Evolutionary conservation across 768 basidiomycete species (phyloP), one percentile per base, ranked within the genome.

Genomic region (Galerina marginata): DNA sequence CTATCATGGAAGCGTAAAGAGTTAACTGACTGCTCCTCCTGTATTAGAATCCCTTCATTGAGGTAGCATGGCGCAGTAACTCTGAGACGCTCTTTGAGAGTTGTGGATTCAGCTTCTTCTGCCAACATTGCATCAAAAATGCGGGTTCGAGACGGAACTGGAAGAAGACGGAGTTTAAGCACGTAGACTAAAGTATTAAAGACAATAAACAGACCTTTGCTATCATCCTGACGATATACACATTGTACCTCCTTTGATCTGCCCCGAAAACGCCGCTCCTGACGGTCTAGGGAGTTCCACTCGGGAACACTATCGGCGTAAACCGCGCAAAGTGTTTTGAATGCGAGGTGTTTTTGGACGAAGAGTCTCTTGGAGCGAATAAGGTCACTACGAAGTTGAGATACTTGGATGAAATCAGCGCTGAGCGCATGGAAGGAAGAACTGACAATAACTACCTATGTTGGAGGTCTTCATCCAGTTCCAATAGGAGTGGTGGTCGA

Each of bases 401-500:
- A 36, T 37, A 6, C 3, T 4, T 10, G 26, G 12, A 39, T 20
- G 9, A n/a, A 42, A 40, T 26, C 16, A 9, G 10, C 43, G 20
- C 15, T 16, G 26, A 37, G 47, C 51, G 33, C 16, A 9, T 12
- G 36, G 33, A 47, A 37, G n/a, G n/a, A 44, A 49, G 33, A 11
- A 65, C 54, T 2, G 38, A 29, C 29, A 29, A 29, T 29, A 29
- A 29, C 29, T 29, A 65, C 62, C 42, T 15, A 69, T 45, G 23
- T 65, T 67, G 1, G 56, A 23, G 0, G 52, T 63, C 37, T 72
- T 72, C 53, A 63, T 66, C 58, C 58, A 71, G 45, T 72, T 72
- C 72, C 71, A 73, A 45, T 71, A 48, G 1, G 20, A 42, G 29
- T 64, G 55, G 16, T 65, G 64, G 40, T 61, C 65, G n/a, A 64